These are phyloP conservation scores for Marasmius oreades DNA, from an alignment of 1,284 basidiomycete genomes.

Conservation along the genomic window DNA sequence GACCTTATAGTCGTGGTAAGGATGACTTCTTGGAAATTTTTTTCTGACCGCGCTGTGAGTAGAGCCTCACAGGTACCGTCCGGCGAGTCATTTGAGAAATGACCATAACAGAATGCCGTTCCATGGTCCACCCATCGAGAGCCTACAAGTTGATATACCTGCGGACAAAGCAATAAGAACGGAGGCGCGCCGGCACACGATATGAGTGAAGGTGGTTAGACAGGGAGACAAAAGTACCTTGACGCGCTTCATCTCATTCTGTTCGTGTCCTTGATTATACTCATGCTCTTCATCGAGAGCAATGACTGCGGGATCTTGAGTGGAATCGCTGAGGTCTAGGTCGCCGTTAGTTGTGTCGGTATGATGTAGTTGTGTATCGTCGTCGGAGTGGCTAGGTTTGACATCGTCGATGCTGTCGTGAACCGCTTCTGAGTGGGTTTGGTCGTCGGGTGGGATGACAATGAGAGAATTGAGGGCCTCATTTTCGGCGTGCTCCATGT, in stretches of 20 bases:
- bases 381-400: not conserved
- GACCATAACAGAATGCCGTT: conserved; percentile 90
- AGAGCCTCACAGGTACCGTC: conserved; percentile 59
- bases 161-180: conserved; percentile 20
- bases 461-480: conserved; percentile 26
- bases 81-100: conserved; percentile 68
- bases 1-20: conserved; percentile 73
- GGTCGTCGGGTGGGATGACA: conserved; percentile 16
- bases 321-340: conserved; percentile 25
- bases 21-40: conserved; percentile 65
- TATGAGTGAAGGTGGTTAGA: conserved; percentile 2
- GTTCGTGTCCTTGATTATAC: conserved; percentile 27
- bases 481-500: conserved; percentile 22
- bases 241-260: conserved; percentile 37
- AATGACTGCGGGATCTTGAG: not conserved
- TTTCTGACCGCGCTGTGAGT: conserved; percentile 81
- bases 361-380: not conserved
- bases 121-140: conserved; percentile 91
- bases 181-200: conserved; percentile 4
- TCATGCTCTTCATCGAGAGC: conserved; percentile 31
- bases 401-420: not conserved
- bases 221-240: conserved; percentile 28
- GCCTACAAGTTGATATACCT: conserved; percentile 92
- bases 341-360: conserved; percentile 18
- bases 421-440: conserved; percentile 4